Conservation (phyloP, 768 basidiomycete genomes). For the Lactarius trivialis region DNA sequence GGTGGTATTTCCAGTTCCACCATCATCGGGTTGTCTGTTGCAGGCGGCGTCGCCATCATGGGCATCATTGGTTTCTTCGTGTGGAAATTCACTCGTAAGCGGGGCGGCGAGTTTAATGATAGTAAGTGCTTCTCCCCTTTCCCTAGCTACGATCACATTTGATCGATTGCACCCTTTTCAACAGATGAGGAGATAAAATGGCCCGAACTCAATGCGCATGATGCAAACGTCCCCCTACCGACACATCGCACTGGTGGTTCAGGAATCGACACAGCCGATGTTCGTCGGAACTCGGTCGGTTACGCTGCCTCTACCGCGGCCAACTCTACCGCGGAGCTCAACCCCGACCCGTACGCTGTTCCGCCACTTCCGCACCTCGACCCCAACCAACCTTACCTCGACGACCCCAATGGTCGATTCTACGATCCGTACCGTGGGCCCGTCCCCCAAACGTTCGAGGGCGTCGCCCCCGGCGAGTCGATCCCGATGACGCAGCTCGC, state of each 20-base stretch:
- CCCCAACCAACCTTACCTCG: conserved; percentile 68
- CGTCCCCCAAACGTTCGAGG: conserved; percentile 56
- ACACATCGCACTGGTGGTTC: conserved; percentile 62
- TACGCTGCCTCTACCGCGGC: conserved; percentile 39
- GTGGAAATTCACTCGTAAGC: conserved; percentile 84
- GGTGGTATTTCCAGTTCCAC: conserved; percentile 57
- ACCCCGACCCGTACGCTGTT: conserved; percentile 70
- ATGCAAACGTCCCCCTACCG: conserved; percentile 44
- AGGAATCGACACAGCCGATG: conserved; percentile 65
- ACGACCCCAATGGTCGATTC: conserved; percentile 49
- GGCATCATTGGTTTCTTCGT: conserved; percentile 68
- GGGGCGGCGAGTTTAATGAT: conserved; percentile 63
- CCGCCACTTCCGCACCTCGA: conserved; percentile 78
- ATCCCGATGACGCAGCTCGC: conserved; percentile 69
- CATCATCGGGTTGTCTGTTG: conserved; percentile 74
- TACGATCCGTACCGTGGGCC: conserved; percentile 81
- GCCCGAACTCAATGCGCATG: conserved; percentile 78
- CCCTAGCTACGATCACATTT: conserved; percentile 8
- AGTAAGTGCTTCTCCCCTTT: conserved; percentile 42
- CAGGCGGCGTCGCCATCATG: conserved; percentile 70
- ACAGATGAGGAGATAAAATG: conserved; percentile 83
- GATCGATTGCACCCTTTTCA: conserved; percentile 9
- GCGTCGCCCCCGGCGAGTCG: conserved; percentile 37
- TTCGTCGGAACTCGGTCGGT: conserved; percentile 41
- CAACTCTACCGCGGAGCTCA: conserved; percentile 42